A percentile compares a stretch with the other conserved stretches of the same genome.
Conservation (phyloP, 768 basidiomycete species). For the Lentinus tigrinus region DNA sequence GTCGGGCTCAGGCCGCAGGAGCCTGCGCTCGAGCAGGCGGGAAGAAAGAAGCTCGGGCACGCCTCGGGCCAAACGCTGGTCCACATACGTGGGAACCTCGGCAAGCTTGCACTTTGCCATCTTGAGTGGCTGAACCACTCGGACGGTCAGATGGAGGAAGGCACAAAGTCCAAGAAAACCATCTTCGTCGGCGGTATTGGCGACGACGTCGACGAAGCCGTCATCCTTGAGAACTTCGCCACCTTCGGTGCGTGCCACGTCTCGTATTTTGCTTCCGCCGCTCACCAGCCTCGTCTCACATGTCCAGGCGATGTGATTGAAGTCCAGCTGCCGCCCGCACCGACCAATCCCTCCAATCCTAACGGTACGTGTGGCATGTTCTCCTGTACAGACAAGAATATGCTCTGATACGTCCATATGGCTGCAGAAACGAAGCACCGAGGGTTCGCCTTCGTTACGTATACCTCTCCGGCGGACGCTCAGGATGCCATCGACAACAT, state of each 20-base stretch:
- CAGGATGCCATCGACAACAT: conserved; percentile 99
- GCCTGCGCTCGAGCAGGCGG: background rate
- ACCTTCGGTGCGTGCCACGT: conserved; percentile 71
- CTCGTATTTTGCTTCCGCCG: background rate
- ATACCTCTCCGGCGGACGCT: conserved; percentile 74
- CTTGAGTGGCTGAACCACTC: conserved; percentile 7
- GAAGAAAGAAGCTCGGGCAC: background rate
- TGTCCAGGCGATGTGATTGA: conserved; percentile 85
- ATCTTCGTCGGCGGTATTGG: conserved; percentile 81
- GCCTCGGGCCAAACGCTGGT: conserved; percentile 14
- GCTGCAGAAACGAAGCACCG: conserved; percentile 73
- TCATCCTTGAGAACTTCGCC: conserved; percentile 77
- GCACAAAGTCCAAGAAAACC: conserved; percentile 81
- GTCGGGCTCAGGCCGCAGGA: background rate
- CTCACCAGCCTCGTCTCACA: conserved; percentile 3
- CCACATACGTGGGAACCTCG: conserved; percentile 20
- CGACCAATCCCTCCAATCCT: conserved; percentile 64
- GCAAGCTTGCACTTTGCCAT: conserved; percentile 12
- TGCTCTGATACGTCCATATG: conserved; percentile 12
- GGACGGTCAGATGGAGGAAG: conserved; percentile 64
- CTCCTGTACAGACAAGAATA: conserved; percentile 5
- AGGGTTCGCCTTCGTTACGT: conserved; percentile 94
- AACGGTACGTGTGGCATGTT: conserved; percentile 42
- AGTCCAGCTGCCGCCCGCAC: conserved; percentile 81
- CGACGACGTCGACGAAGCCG: conserved; percentile 79